These are phyloP conservation scores for Botrytis elliptica DNA, from an alignment of 2,329 filamentous ascomycete species.

Conservation along the genomic window DNA sequence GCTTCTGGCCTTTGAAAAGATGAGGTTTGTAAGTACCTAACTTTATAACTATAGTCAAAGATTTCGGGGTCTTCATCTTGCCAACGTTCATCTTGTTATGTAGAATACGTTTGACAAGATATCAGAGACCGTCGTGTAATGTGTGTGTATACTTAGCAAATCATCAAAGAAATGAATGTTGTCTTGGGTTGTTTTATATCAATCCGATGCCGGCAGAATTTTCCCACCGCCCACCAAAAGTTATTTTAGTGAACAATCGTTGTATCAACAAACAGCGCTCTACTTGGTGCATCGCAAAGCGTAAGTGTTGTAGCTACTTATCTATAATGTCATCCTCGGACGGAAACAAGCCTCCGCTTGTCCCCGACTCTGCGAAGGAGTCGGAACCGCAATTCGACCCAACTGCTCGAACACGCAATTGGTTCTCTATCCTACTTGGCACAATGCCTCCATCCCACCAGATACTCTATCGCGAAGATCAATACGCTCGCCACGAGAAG, in stretches of 20 bases:
- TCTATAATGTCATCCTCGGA: slow-evolving; percentile 12
- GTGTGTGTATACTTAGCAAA: background rate
- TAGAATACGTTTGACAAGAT: background rate
- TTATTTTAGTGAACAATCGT: background rate
- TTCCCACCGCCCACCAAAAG: slow-evolving; percentile 12
- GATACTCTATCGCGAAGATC: slow-evolving; percentile 56
- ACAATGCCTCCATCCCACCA: slow-evolving; percentile 18
- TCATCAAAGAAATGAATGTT: slow-evolving; percentile 1
- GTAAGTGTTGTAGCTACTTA: background rate
- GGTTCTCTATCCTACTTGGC: slow-evolving; percentile 20
- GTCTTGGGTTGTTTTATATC: background rate
- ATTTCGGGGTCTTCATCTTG: slow-evolving; percentile 52
- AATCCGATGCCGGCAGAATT: slow-evolving; percentile 7
- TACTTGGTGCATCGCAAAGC: background rate
- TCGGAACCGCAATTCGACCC: slow-evolving; percentile 12
- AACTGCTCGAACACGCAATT: slow-evolving; percentile 19
- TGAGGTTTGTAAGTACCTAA: slow-evolving; percentile 48
- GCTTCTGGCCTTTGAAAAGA: background rate
- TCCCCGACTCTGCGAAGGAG: background rate
- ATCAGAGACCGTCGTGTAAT: background rate
- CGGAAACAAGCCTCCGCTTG: slow-evolving; percentile 17
- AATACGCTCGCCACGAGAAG: slow-evolving; percentile 72
- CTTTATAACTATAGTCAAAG: slow-evolving; percentile 67
- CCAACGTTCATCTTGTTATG: background rate
- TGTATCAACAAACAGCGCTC: background rate